Percentiles rank a stretch among this genome's conserved stretches.
Evolutionary conservation across 768 basidiomycete species (phyloP).

Genomic region (Mycena albidolilacea): DNA sequence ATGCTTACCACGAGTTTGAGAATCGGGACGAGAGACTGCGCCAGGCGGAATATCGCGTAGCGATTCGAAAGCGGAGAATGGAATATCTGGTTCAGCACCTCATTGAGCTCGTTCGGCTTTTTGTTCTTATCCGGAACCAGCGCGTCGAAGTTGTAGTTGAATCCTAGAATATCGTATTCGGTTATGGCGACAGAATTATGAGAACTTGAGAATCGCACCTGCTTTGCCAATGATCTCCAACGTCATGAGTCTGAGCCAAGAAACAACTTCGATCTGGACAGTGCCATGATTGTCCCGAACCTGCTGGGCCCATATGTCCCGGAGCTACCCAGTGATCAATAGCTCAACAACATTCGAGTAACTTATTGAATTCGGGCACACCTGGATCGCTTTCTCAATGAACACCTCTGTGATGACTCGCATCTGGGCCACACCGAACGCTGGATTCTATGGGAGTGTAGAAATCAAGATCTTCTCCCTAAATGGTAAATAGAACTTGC

Average conservation of each 20-base stretch:
- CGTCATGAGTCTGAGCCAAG: conserved; percentile 17
- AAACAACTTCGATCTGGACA: conserved; percentile 19
- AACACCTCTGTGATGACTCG: conserved; percentile 54
- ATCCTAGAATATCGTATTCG: conserved; percentile 11
- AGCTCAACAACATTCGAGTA: neutral
- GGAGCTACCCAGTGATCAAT: conserved; percentile 12
- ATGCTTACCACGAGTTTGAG: conserved; percentile 14
- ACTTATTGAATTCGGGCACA: conserved; percentile 21
- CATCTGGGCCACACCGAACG: conserved; percentile 59
- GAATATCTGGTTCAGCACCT: conserved; percentile 14
- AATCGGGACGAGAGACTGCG: conserved; percentile 16
- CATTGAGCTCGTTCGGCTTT: conserved; percentile 17
- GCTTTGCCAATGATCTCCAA: conserved; percentile 31
- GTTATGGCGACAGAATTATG: too few species aligned
- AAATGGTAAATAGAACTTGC: neutral
- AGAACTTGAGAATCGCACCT: neutral
- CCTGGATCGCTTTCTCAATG: conserved; percentile 50
- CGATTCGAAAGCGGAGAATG: conserved; percentile 6
- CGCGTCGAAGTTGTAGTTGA: conserved; percentile 24
- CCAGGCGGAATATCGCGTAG: neutral
- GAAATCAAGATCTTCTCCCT: neutral
- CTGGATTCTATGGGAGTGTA: conserved; percentile 53
- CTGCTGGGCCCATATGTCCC: conserved; percentile 19
- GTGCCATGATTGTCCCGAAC: neutral
- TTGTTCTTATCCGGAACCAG: neutral